Conservation (phyloP, 1,284 basidiomycete species). For the Inonotus obliquus region DNA sequence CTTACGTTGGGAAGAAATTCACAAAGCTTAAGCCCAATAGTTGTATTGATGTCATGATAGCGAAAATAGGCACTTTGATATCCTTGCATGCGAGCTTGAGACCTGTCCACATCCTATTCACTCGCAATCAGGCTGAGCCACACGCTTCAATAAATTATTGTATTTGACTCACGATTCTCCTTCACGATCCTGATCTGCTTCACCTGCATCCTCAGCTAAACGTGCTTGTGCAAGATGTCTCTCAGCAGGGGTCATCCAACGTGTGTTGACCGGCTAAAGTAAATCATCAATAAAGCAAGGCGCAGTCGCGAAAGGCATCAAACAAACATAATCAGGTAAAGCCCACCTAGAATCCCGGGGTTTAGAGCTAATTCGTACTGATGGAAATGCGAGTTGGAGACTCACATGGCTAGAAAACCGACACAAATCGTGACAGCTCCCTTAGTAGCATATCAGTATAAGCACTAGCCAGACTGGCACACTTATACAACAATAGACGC, state of each 20-base stretch:
- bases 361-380: not conserved
- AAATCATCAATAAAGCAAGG: not conserved
- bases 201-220: constrained; percentile 72
- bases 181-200: constrained; percentile 55
- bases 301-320: not conserved
- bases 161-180: constrained; percentile 44
- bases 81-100: constrained; percentile 59
- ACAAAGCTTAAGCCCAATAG: constrained; percentile 65
- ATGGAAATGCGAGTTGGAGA: constrained; percentile 7
- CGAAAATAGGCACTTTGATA: constrained; percentile 55
- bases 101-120: constrained; percentile 46
- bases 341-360: constrained; percentile 13
- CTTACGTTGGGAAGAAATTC: constrained; percentile 70
- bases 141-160: not conserved
- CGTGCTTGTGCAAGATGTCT: constrained; percentile 64
- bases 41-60: constrained; percentile 47
- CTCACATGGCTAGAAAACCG: constrained; percentile 53
- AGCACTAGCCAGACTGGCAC: not conserved
- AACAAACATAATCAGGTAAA: constrained; percentile 27
- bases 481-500: not conserved
- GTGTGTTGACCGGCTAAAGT: constrained; percentile 56
- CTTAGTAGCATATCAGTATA: constrained; percentile 27
- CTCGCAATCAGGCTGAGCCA: not conserved
- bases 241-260: constrained; percentile 57
- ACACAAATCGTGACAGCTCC: constrained; percentile 53